These are phyloP conservation scores for Cryptococcus sp. DNA, from an alignment of 1,284 basidiomycete species.

Conservation along the genomic window DNA sequence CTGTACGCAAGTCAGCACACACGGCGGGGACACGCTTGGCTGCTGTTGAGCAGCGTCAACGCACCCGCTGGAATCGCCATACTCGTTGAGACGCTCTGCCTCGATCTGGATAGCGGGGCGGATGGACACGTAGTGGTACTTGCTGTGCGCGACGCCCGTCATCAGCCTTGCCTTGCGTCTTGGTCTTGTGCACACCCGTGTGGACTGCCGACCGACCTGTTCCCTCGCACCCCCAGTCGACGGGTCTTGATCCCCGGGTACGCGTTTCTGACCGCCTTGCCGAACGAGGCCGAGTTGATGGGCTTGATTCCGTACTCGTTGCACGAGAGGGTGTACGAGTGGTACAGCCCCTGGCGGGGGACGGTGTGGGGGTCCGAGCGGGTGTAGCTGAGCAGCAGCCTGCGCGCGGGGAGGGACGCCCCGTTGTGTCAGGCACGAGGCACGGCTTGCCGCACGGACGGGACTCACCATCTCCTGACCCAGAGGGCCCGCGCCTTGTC, in stretches of 20 bases:
- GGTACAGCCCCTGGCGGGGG: slow-evolving; percentile 85
- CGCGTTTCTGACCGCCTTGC: slow-evolving; percentile 86
- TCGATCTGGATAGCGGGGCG: slow-evolving; percentile 80
- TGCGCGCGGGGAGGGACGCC: slow-evolving; percentile 2
- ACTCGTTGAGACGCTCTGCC: slow-evolving; percentile 83
- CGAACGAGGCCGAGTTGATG: slow-evolving; percentile 89
- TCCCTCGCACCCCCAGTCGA: slow-evolving; percentile 81
- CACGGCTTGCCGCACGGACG: too few species aligned
- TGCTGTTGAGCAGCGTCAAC: too few species aligned
- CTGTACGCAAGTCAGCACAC: slow-evolving; percentile 6
- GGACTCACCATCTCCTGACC: slow-evolving; percentile 41
- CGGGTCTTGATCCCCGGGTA: slow-evolving; percentile 92
- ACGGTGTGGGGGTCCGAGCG: slow-evolving; percentile 30
- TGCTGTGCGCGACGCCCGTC: slow-evolving; percentile 17
- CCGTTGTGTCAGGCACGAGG: too few species aligned
- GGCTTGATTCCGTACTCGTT: slow-evolving; percentile 53
- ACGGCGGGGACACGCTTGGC: neutral
- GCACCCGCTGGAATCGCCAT: slow-evolving; percentile 56
- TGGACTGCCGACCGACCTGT: slow-evolving; percentile 56
- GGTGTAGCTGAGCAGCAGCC: slow-evolving; percentile 40
- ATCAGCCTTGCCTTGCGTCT: neutral
- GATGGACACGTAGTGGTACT: slow-evolving; percentile 55
- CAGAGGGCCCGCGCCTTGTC: slow-evolving; percentile 38
- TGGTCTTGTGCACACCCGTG: too few species aligned
- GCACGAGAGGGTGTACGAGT: slow-evolving; percentile 83